Conservation (phyloP, 306 rosid species). For the Trichosanthes truncata region DNA sequence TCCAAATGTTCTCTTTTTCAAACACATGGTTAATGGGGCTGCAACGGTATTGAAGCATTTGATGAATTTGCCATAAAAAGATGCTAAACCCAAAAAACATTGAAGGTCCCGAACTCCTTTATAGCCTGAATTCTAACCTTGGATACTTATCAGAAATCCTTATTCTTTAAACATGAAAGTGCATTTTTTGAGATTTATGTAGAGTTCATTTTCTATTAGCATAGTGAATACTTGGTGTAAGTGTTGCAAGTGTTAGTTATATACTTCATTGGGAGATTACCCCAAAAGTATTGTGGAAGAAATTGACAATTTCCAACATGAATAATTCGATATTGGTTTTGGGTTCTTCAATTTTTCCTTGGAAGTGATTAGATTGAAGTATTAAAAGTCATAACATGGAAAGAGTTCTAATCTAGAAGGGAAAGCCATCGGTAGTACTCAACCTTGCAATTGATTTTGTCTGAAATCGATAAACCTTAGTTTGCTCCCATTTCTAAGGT, state of each 20-base stretch:
- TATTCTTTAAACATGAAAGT: no score
- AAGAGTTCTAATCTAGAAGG: constrained; percentile 14
- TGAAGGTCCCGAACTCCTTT: no score
- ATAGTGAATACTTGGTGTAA: no score
- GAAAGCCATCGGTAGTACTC: constrained; percentile 13
- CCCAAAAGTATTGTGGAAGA: not conserved
- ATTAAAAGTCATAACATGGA: not conserved
- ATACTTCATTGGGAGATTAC: constrained; percentile 4
- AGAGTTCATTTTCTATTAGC: no score
- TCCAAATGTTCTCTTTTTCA: not conserved
- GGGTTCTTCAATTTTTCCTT: constrained; percentile 5
- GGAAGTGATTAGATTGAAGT: constrained; percentile 5
- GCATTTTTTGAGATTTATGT: no score
- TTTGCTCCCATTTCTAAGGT: not conserved
- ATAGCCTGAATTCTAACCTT: no score
- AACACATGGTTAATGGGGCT: no score
- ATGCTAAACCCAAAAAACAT: no score
- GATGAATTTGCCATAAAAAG: no score
- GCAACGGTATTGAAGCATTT: no score
- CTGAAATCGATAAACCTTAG: constrained; percentile 10
- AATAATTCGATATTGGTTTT: not conserved
- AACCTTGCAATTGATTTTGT: constrained; percentile 9
- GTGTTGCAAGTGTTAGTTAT: no score
- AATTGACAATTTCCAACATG: not conserved
- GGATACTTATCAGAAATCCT: no score